These are phyloP conservation scores for Mycena vitilis DNA, from an alignment of 768 basidiomycete species.

Conservation along the genomic window DNA sequence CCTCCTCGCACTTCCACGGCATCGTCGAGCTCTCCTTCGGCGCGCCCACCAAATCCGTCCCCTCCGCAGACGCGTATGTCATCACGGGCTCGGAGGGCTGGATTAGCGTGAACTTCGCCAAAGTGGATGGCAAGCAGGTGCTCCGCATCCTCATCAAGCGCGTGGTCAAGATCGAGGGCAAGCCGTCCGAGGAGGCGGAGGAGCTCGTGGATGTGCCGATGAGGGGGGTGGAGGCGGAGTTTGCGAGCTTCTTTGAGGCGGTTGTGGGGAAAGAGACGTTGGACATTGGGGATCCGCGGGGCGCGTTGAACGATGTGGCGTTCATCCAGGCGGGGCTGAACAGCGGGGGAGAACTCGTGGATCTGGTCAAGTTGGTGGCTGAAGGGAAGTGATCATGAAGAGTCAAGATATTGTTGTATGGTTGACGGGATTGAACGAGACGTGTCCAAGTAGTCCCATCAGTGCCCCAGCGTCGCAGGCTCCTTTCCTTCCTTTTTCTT, in stretches of 20 bases:
- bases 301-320: slow-evolving; percentile 79
- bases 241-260: slow-evolving; percentile 70
- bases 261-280: slow-evolving; percentile 57
- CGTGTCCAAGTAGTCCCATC: not conserved
- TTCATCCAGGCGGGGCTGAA: slow-evolving; percentile 83
- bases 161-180: slow-evolving; percentile 48
- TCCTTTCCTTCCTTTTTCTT: too few relatives aligned
- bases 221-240: slow-evolving; percentile 67
- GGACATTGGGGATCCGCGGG: slow-evolving; percentile 67
- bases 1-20: slow-evolving; percentile 65
- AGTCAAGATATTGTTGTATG: slow-evolving; percentile 1
- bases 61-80: slow-evolving; percentile 53
- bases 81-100: slow-evolving; percentile 75
- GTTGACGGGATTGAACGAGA: not conserved
- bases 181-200: slow-evolving; percentile 58
- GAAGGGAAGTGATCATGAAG: slow-evolving; percentile 35
- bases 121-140: slow-evolving; percentile 41
- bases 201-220: slow-evolving; percentile 61
- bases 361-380: slow-evolving; percentile 57
- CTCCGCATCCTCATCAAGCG: slow-evolving; percentile 56
- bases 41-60: slow-evolving; percentile 58
- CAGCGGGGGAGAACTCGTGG: slow-evolving; percentile 69
- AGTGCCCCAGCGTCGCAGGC: too few relatives aligned
- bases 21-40: slow-evolving; percentile 74
- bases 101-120: slow-evolving; percentile 57